phyloP scores from a whole-genome alignment of 768 basidiomycete species.

The Russula ochroleuca region DNA sequence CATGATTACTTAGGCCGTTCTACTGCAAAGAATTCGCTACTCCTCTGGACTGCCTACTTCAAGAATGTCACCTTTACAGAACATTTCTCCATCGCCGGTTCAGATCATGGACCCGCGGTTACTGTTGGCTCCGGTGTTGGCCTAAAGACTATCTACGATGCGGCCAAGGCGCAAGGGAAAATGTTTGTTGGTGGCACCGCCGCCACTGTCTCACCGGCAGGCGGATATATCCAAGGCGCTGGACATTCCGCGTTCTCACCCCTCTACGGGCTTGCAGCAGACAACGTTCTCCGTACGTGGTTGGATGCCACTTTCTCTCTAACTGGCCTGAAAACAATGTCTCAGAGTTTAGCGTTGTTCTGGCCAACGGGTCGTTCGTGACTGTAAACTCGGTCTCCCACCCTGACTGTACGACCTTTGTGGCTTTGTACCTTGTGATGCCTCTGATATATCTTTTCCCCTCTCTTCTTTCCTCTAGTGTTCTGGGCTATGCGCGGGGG shows the following conservation, averaged over 20 bases:
- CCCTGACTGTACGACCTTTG: conserved; percentile 16
- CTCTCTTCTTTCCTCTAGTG: conserved; percentile 16
- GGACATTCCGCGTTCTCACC: conserved; percentile 31
- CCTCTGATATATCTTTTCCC: background rate
- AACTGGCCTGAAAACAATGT: background rate
- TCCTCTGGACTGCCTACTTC: conserved; percentile 42
- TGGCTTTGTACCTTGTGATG: background rate
- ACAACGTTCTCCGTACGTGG: conserved; percentile 30
- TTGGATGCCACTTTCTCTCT: background rate
- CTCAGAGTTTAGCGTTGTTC: conserved; percentile 14
- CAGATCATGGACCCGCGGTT: conserved; percentile 31
- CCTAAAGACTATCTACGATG: conserved; percentile 23
- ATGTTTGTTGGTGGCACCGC: conserved; percentile 30
- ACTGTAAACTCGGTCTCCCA: conserved; percentile 5
- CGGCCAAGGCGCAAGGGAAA: conserved; percentile 26
- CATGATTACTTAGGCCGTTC: conserved; percentile 47
- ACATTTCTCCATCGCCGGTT: conserved; percentile 23
- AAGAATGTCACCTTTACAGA: conserved; percentile 36
- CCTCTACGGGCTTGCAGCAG: conserved; percentile 28
- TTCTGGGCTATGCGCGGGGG: conserved; percentile 29
- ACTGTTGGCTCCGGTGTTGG: conserved; percentile 30
- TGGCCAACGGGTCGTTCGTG: conserved; percentile 12
- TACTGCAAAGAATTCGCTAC: conserved; percentile 39
- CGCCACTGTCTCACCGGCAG: conserved; percentile 28
- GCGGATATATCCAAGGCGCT: conserved; percentile 31